Percentiles rank a stretch among this genome's conserved stretches.
Evolutionary conservation across 768 basidiomycete genomes (phyloP).

Genomic region (Podaxis sp.): DNA sequence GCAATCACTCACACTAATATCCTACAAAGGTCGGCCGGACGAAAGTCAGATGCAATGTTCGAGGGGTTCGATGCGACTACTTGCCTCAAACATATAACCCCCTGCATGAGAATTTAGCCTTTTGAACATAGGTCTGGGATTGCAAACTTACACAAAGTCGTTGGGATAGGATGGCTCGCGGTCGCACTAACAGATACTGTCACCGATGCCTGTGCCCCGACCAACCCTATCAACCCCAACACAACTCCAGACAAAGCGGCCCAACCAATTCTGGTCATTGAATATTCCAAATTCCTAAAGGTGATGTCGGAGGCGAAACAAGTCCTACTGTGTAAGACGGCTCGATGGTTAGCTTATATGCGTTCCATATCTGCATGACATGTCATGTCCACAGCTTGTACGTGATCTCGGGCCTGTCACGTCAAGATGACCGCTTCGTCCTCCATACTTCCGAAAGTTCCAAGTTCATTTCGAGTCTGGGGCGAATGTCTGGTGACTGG

Average conservation of each 20-base stretch:
- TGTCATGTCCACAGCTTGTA: neutral
- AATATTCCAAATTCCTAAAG: neutral
- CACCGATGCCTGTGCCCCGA: slow-evolving; percentile 10
- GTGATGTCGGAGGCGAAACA: too few species aligned
- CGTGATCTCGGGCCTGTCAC: too few species aligned
- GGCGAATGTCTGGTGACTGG: neutral
- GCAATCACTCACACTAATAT: slow-evolving; percentile 53
- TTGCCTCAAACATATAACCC: slow-evolving; percentile 57
- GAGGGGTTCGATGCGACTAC: slow-evolving; percentile 10
- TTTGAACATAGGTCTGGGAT: neutral
- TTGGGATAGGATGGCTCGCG: slow-evolving; percentile 51
- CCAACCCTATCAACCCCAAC: slow-evolving; percentile 6
- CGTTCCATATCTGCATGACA: neutral
- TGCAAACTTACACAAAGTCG: slow-evolving; percentile 45
- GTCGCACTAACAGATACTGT: slow-evolving; percentile 42
- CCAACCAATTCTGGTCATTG: slow-evolving; percentile 7
- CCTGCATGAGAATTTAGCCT: slow-evolving; percentile 13
- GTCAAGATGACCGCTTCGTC: too few species aligned
- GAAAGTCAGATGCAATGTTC: neutral
- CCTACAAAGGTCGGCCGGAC: slow-evolving; percentile 29
- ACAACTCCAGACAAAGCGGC: neutral
- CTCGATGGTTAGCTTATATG: neutral
- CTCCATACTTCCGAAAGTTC: too few species aligned
- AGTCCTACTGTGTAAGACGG: neutral
- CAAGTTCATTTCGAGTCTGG: too few species aligned